phyloP scores from a whole-genome alignment of 768 basidiomycete species.

The Neoboletus subvelutipes region DNA sequence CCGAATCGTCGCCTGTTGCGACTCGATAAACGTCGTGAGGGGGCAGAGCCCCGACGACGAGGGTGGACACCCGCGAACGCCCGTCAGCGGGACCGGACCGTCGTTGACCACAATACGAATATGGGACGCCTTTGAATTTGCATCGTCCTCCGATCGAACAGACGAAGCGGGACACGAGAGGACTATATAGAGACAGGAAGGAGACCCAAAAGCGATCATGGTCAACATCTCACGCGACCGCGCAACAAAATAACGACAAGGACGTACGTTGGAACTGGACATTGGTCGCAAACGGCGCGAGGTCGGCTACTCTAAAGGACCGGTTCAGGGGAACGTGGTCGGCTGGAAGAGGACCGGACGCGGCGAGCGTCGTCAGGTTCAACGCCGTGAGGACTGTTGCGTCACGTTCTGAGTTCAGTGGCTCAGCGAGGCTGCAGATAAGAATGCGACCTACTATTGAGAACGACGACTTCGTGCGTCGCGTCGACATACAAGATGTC shows the following conservation, averaged over 20 bases:
- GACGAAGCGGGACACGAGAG: constrained; percentile 46
- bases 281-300: constrained; percentile 88
- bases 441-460: constrained; percentile 57
- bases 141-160: constrained; percentile 20
- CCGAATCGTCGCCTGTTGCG: constrained; percentile 63
- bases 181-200: constrained; percentile 40
- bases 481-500: constrained; percentile 84
- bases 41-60: constrained; percentile 64
- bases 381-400: constrained; percentile 75
- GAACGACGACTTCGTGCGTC: constrained; percentile 87
- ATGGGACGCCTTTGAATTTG: constrained; percentile 41
- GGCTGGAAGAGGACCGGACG: constrained; percentile 69
- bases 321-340: constrained; percentile 66
- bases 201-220: not conserved
- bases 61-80: constrained; percentile 73
- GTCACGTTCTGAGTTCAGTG: not conserved
- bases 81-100: constrained; percentile 76
- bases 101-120: constrained; percentile 89
- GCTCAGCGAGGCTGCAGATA: not conserved
- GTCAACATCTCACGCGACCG: not conserved
- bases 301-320: constrained; percentile 70
- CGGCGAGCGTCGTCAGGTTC: constrained; percentile 74
- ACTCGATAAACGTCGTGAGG: constrained; percentile 65
- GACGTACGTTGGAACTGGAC: constrained; percentile 80
- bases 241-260: not conserved